Percentiles rank a stretch among this genome's conserved stretches.
These are phyloP conservation scores for Candida sonorensis DNA, from an alignment of 805 yeast species.

Conservation along the genomic window DNA sequence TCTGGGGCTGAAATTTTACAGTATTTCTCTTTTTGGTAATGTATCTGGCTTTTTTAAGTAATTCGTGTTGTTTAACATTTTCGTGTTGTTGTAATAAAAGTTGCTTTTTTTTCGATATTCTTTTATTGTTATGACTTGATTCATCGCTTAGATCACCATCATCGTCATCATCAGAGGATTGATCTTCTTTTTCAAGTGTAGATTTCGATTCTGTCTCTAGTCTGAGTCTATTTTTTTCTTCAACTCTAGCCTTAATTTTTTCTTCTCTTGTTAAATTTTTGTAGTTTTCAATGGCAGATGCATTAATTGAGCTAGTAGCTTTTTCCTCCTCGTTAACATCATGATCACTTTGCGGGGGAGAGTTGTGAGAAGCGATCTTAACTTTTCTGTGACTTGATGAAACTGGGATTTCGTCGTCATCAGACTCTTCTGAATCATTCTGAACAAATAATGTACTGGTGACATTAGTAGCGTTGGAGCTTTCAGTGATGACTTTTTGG, in stretches of 20 bases:
- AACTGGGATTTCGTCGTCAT: slow-evolving; percentile 2
- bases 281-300: slow-evolving; percentile 12
- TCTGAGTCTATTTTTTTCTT: too few relatives aligned
- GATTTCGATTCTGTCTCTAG: too few relatives aligned
- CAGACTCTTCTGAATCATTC: too few relatives aligned
- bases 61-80: slow-evolving; percentile 14
- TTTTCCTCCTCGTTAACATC: slow-evolving; percentile 4
- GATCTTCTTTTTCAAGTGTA: too few relatives aligned
- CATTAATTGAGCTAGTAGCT: slow-evolving; percentile 1
- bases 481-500: not conserved
- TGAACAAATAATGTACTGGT: too few relatives aligned
- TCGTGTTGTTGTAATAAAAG: slow-evolving; percentile 5
- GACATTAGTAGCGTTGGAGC: too few relatives aligned
- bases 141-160: slow-evolving; percentile 4
- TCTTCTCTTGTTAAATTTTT: slow-evolving; percentile 19
- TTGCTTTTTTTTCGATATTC: slow-evolving; percentile 3
- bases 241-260: slow-evolving; percentile 23
- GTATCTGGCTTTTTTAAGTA: slow-evolving; percentile 11
- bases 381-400: too few relatives aligned
- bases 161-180: too few relatives aligned
- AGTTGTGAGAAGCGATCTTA: too few relatives aligned
- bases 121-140: slow-evolving; percentile 3
- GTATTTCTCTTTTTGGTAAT: slow-evolving; percentile 11
- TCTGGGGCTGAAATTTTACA: slow-evolving; percentile 17
- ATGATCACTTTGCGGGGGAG: too few relatives aligned